Conservation (phyloP, 148 eudicot species). For the Heliamphora exappendiculata region DNA sequence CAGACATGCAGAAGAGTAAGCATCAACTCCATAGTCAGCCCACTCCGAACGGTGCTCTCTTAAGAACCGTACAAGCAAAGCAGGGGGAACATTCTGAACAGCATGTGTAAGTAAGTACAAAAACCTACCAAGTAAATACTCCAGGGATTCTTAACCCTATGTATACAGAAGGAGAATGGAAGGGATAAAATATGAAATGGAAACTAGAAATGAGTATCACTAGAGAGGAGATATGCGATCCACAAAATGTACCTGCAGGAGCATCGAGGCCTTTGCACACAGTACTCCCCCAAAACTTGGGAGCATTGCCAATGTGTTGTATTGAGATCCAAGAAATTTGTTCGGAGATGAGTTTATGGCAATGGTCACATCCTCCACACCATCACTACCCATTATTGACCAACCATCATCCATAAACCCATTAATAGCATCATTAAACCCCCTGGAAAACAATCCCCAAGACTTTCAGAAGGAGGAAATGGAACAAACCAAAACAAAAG, state of each 20-base stretch:
- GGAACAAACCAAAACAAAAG: neutral
- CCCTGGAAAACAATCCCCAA: conserved; percentile 28
- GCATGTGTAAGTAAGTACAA: neutral
- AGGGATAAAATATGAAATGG: neutral
- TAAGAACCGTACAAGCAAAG: conserved; percentile 49
- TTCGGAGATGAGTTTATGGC: conserved; percentile 40
- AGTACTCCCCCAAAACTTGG: conserved; percentile 46
- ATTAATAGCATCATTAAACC: conserved; percentile 62
- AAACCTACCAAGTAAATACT: neutral
- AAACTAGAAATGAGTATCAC: neutral
- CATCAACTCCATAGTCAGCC: conserved; percentile 57
- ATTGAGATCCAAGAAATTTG: conserved; percentile 37
- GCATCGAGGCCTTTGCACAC: conserved; percentile 66
- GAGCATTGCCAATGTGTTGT: conserved; percentile 32
- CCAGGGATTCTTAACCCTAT: neutral
- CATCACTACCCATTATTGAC: conserved; percentile 43
- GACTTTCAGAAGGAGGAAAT: neutral
- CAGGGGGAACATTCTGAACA: conserved; percentile 56
- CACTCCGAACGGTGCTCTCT: conserved; percentile 67
- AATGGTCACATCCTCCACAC: conserved; percentile 57
- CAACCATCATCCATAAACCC: conserved; percentile 65
- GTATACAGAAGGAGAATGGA: neutral
- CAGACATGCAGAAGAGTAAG: conserved; percentile 52
- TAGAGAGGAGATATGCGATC: neutral
- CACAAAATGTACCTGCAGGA: conserved; percentile 41